These are phyloP conservation scores for Arachis monticola DNA, from an alignment of 331 rosid species.

Conservation along the genomic window DNA sequence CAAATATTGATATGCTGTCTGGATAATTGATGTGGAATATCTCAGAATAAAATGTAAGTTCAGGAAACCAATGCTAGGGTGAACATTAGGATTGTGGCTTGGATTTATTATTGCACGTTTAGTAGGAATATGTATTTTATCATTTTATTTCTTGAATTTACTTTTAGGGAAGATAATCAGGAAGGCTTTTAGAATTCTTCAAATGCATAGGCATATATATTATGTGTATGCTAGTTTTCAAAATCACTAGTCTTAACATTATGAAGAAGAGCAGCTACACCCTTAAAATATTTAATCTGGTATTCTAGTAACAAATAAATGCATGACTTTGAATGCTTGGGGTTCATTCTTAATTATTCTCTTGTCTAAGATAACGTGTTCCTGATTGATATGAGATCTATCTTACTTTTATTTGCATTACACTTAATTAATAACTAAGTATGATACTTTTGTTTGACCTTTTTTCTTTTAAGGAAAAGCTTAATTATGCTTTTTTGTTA, in stretches of 20 bases:
- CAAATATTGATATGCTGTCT: slow-evolving; percentile 17
- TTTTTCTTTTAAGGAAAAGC: background rate
- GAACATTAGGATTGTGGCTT: slow-evolving; percentile 1
- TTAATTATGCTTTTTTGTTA: background rate
- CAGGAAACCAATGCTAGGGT: slow-evolving; percentile 2
- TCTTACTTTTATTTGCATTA: background rate
- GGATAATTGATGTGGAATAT: slow-evolving; percentile 8
- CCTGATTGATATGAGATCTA: slow-evolving; percentile 18
- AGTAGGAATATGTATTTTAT: background rate
- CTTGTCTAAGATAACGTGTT: background rate
- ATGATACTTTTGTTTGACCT: background rate
- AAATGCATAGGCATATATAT: background rate
- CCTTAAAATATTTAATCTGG: slow-evolving; percentile 2
- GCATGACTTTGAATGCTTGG: background rate
- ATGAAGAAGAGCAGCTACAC: background rate
- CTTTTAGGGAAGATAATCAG: slow-evolving; percentile 11
- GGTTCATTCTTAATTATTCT: background rate
- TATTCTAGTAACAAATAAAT: background rate
- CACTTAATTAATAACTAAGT: slow-evolving; percentile 5
- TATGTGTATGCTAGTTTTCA: background rate
- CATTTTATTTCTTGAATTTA: background rate
- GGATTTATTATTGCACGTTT: background rate
- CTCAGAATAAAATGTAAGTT: slow-evolving; percentile 15
- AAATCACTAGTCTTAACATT: background rate
- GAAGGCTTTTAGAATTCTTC: background rate